Evolutionary conservation across 208 protist species (phyloP).

Genomic region (Trypanosoma lewisi): DNA sequence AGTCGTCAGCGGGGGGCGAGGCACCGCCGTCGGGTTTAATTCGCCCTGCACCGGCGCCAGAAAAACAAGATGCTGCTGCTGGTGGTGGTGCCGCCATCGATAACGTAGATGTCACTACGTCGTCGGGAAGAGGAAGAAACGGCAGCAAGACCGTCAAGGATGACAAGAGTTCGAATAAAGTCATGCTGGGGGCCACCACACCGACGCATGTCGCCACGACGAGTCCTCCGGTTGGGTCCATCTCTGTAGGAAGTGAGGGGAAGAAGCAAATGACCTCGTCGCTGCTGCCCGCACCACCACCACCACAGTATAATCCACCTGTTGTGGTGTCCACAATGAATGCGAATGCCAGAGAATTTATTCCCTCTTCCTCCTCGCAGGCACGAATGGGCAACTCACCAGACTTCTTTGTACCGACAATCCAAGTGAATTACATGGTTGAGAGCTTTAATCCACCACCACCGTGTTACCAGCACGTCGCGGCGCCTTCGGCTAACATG

Average conservation of each 20-base stretch:
- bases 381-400: constrained; percentile 37
- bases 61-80: constrained; percentile 4
- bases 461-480: constrained; percentile 20
- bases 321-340: constrained; percentile 56
- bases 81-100: neutral
- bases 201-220: neutral
- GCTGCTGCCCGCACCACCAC: neutral
- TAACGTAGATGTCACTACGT: neutral
- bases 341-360: constrained; percentile 75
- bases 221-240: constrained; percentile 11
- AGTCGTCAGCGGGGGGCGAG: neutral
- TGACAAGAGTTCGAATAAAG: constrained; percentile 5
- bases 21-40: neutral
- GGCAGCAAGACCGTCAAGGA: neutral
- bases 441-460: constrained; percentile 13
- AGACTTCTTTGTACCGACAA: constrained; percentile 34
- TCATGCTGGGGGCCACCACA: neutral
- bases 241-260: constrained; percentile 5
- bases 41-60: neutral
- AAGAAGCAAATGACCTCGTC: neutral
- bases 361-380: constrained; percentile 40
- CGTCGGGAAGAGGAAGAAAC: neutral
- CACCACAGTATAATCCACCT: constrained; percentile 8
- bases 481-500: constrained; percentile 3
- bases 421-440: constrained; percentile 15